A percentile compares a stretch with the other conserved stretches of the same genome.
Conservation (phyloP, 2,329 filamentous ascomycete genomes). For the Cladosporium sp. region DNA sequence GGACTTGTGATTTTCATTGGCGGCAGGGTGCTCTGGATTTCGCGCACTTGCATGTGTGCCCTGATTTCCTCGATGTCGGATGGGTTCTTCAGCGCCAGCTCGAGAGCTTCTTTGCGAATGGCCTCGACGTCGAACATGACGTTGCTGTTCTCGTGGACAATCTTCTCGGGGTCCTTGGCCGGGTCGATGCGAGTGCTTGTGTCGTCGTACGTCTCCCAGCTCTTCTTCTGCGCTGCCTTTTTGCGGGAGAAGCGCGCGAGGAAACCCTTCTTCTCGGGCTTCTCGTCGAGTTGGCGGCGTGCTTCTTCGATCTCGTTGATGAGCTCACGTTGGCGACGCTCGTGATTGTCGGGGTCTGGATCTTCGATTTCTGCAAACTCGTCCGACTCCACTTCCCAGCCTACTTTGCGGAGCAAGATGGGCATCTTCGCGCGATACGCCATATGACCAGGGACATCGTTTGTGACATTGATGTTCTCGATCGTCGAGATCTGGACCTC, state of each 20-base stretch:
- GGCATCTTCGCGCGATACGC: slow-evolving; percentile 94
- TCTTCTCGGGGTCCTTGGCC: slow-evolving; percentile 17
- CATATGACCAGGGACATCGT: slow-evolving; percentile 89
- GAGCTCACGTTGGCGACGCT: slow-evolving; percentile 82
- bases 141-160: slow-evolving; percentile 40
- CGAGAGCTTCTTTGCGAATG: slow-evolving; percentile 69
- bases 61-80: slow-evolving; percentile 78
- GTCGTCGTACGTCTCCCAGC: slow-evolving; percentile 94
- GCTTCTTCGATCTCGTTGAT: slow-evolving; percentile 97
- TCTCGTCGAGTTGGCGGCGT: slow-evolving; percentile 78
- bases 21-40: slow-evolving; percentile 84
- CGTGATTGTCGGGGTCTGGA: slow-evolving; percentile 91
- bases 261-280: slow-evolving; percentile 69
- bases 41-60: slow-evolving; percentile 53
- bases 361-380: slow-evolving; percentile 98
- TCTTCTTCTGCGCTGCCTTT: slow-evolving; percentile 74
- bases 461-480: slow-evolving; percentile 87
- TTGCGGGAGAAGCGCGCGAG: slow-evolving; percentile 79
- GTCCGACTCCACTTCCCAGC: slow-evolving; percentile 88
- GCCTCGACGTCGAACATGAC: slow-evolving; percentile 96
- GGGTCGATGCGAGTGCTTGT: slow-evolving; percentile 49
- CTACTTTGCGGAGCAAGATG: slow-evolving; percentile 78
- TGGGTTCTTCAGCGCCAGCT: slow-evolving; percentile 71
- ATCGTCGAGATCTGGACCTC: slow-evolving; percentile 78
- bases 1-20: slow-evolving; percentile 73